A percentile compares a stretch with the other conserved stretches of the same genome.
Evolutionary conservation across 2,329 filamentous ascomycete species (phyloP).

Genomic region (Dendrostoma leiphaemia): DNA sequence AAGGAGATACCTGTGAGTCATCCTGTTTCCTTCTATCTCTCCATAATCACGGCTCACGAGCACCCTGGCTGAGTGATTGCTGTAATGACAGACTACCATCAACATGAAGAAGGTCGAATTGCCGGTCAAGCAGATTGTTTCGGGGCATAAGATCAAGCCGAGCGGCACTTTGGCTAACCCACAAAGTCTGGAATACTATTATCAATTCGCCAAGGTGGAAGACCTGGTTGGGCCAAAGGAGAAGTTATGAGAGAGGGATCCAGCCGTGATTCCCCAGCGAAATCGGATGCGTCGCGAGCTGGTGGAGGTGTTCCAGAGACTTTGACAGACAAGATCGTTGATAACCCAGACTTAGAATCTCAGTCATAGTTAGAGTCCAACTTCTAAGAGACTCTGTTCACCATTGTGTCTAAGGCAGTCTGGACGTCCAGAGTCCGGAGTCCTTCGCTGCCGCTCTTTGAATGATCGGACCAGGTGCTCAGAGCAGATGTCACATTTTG

Average conservation of each 20-base stretch:
- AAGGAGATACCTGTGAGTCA: slow-evolving; percentile 73
- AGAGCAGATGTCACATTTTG: too few species aligned
- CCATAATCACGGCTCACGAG: too few species aligned
- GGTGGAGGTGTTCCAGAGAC: too few species aligned
- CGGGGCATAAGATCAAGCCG: slow-evolving; percentile 69
- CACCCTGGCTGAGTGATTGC: not conserved
- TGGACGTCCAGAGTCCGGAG: too few species aligned
- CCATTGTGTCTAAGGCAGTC: too few species aligned
- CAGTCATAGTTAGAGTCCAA: too few species aligned
- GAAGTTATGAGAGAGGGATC: slow-evolving; percentile 40
- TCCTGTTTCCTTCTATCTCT: not conserved
- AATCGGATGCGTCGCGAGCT: too few species aligned
- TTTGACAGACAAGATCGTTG: too few species aligned
- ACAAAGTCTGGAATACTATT: slow-evolving; percentile 72
- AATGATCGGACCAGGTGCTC: too few species aligned
- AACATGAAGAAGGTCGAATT: slow-evolving; percentile 85
- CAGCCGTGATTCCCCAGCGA: not conserved
- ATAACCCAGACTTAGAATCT: too few species aligned
- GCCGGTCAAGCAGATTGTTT: slow-evolving; percentile 82
- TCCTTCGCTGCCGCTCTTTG: too few species aligned
- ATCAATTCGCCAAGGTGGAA: slow-evolving; percentile 73
- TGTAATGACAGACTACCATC: slow-evolving; percentile 63
- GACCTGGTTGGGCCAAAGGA: slow-evolving; percentile 47
- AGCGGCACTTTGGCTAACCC: slow-evolving; percentile 78
- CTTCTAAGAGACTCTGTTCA: too few species aligned